A percentile compares a stretch with the other conserved stretches of the same genome.
Evolutionary conservation across 2,329 filamentous ascomycete species (phyloP).

Genomic region (Sclerotinia sclerotiorum): DNA sequence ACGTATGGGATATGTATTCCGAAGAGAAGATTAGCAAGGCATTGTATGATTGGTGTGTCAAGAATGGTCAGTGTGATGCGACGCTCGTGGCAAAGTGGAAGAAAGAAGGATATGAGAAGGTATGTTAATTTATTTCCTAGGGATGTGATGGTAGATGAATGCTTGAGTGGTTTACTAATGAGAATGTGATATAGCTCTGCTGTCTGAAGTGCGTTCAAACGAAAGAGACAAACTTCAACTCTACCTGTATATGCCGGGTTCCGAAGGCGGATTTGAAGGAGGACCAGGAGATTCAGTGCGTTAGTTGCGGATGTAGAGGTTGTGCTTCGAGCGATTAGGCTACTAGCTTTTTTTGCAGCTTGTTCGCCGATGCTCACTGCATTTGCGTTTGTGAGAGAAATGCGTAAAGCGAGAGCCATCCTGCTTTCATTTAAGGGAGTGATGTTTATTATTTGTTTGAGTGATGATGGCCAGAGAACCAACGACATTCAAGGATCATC

Average conservation of each 20-base stretch:
- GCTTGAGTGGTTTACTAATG: slow-evolving; percentile 9
- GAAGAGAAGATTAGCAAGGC: slow-evolving; percentile 89
- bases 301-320: slow-evolving; percentile 90
- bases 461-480: slow-evolving; percentile 13
- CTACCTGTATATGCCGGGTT: slow-evolving; percentile 95
- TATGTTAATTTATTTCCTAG: slow-evolving; percentile 42
- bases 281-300: slow-evolving; percentile 85
- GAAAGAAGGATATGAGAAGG: slow-evolving; percentile 98
- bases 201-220: slow-evolving; percentile 96
- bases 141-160: background rate
- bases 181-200: slow-evolving; percentile 62
- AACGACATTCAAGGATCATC: background rate
- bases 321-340: slow-evolving; percentile 81
- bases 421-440: background rate
- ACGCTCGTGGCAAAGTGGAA: slow-evolving; percentile 99
- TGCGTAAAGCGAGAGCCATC: background rate
- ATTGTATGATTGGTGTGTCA: slow-evolving; percentile 93
- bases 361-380: slow-evolving; percentile 1
- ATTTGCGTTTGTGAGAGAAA: background rate
- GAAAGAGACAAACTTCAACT: slow-evolving; percentile 99
- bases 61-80: slow-evolving; percentile 93
- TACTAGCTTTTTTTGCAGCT: background rate
- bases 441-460: background rate
- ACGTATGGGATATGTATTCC: slow-evolving; percentile 98
- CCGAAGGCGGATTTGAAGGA: slow-evolving; percentile 88